Evolutionary conservation across 768 basidiomycete species (phyloP).

Genomic region (Leccinum arenicola): DNA sequence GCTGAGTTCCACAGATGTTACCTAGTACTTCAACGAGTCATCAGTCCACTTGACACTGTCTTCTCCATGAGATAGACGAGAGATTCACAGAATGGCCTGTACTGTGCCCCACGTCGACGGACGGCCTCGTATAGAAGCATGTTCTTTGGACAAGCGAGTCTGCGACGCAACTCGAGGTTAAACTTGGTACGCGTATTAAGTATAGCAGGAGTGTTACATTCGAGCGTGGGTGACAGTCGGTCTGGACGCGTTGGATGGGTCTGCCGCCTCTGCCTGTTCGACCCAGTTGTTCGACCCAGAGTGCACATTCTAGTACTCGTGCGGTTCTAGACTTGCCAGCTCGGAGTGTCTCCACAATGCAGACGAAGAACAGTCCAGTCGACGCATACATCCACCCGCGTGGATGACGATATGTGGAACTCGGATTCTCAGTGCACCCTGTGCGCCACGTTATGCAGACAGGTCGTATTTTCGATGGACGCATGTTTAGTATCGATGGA

Average conservation of each 20-base stretch:
- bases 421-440: background rate
- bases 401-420: background rate
- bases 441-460: conserved; percentile 5
- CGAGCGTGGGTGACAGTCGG: background rate
- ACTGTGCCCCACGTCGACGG: too few relatives aligned
- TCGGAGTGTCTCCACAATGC: background rate
- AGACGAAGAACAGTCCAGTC: background rate
- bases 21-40: too few relatives aligned
- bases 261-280: background rate
- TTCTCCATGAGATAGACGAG: too few relatives aligned
- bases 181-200: too few relatives aligned
- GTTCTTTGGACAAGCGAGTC: too few relatives aligned
- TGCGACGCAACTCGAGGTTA: too few relatives aligned
- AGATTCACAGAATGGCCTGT: too few relatives aligned
- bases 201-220: too few relatives aligned
- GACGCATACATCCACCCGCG: too few relatives aligned
- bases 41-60: too few relatives aligned
- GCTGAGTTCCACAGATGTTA: too few relatives aligned
- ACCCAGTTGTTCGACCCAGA: background rate
- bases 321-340: background rate
- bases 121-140: too few relatives aligned
- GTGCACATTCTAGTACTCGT: background rate
- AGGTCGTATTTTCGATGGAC: conserved; percentile 1
- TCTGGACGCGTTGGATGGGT: background rate
- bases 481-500: conserved; percentile 7